phyloP scores from a whole-genome alignment of 495 filamentous ascomycete species.

The Neurospora intermedia region DNA sequence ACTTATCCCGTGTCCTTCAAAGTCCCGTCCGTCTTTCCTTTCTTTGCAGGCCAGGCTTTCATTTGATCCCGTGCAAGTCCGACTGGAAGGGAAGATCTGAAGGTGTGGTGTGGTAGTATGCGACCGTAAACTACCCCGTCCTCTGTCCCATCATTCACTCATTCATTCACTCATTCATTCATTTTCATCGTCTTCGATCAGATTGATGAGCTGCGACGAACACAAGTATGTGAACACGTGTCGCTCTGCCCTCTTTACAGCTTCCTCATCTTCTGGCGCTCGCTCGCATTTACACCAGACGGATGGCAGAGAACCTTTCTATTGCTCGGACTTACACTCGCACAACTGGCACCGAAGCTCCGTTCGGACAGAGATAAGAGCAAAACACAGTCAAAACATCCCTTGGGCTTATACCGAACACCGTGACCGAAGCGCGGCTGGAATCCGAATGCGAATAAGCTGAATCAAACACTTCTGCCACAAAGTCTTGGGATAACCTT shows the following conservation, averaged over 20 bases:
- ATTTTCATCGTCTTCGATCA: neutral
- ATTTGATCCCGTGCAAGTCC: neutral
- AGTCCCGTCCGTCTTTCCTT: neutral
- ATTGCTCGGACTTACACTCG: neutral
- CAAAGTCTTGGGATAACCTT: neutral
- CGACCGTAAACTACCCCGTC: neutral
- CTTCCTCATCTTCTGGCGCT: neutral
- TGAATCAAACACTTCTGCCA: neutral
- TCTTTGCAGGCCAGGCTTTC: neutral
- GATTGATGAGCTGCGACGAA: neutral
- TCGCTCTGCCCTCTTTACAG: neutral
- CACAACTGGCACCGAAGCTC: neutral
- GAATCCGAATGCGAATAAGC: neutral
- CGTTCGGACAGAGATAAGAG: neutral
- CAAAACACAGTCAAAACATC: neutral
- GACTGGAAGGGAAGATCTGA: neutral
- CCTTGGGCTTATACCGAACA: neutral
- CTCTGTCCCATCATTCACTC: neutral
- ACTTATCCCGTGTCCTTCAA: neutral
- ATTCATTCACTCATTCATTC: neutral
- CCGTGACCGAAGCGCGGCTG: neutral
- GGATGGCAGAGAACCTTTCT: neutral
- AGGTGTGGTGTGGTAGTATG: neutral
- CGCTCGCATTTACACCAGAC: neutral
- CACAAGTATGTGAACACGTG: neutral